Evolutionary conservation across 2,329 filamentous ascomycete species (phyloP).

Genomic region (Claviceps sp.): DNA sequence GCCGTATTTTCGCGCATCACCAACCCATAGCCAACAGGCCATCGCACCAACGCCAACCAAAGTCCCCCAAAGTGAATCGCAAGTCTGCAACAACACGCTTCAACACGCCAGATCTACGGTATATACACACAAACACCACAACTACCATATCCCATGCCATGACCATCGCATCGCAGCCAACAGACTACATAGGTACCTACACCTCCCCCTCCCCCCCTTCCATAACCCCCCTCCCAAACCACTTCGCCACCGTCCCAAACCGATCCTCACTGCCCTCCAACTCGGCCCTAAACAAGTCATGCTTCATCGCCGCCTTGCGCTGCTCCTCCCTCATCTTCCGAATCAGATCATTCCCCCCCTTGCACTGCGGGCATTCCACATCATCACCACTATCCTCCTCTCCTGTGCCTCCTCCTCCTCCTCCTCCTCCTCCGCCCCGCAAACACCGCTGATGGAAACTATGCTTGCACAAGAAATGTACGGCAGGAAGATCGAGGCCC

Average conservation of each 20-base stretch:
- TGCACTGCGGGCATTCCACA: conserved; percentile 77
- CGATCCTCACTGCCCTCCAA: conserved; percentile 65
- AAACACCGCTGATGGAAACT: conserved; percentile 90
- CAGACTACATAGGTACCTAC: no score
- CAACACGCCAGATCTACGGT: no score
- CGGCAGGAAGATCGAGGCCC: conserved; percentile 70
- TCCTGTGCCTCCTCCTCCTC: conserved; percentile 6
- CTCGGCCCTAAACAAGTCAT: conserved; percentile 79
- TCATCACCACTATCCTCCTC: conserved; percentile 36
- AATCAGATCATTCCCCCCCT: conserved; percentile 73
- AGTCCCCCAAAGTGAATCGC: no score
- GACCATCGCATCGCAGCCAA: no score
- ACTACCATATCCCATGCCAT: no score
- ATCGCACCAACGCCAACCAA: no score
- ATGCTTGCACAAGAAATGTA: conserved; percentile 96
- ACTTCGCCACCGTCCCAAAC: conserved; percentile 85
- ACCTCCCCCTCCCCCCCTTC: conserved; percentile 22
- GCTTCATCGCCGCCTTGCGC: conserved; percentile 70
- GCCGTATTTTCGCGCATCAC: no score
- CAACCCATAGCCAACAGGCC: no score
- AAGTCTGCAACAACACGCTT: no score
- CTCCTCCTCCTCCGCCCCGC: conserved; percentile 23
- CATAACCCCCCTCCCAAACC: conserved; percentile 93
- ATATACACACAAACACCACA: no score
- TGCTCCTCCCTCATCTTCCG: conserved; percentile 76